Evolutionary conservation across 106 monocot species (phyloP).

Genomic region (Alisma plantagoaquatica): DNA sequence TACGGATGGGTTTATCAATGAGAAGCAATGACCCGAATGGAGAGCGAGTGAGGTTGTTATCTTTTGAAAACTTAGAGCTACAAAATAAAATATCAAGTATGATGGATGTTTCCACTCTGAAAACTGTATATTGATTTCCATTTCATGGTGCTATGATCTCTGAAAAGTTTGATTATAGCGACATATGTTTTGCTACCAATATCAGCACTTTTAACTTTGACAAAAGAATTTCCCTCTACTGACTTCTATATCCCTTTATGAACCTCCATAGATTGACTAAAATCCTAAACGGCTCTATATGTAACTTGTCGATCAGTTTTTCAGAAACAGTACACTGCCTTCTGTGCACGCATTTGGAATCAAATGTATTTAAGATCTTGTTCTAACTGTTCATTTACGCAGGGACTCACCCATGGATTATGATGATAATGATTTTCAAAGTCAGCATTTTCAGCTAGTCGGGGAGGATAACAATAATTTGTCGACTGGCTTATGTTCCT

Average conservation of each 20-base stretch:
- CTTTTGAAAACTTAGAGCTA: too few species aligned
- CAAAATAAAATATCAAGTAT: too few species aligned
- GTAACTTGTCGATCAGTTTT: neutral
- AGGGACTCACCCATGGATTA: constrained; percentile 92
- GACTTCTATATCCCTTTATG: neutral
- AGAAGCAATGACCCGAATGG: too few species aligned
- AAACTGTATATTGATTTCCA: too few species aligned
- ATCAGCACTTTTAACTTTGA: neutral
- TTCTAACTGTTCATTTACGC: constrained; percentile 13
- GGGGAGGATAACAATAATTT: constrained; percentile 66
- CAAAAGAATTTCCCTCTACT: neutral
- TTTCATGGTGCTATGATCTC: too few species aligned
- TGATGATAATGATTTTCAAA: constrained; percentile 91
- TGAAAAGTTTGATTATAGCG: too few species aligned
- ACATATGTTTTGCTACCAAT: too few species aligned
- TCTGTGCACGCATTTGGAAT: neutral
- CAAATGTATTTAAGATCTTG: too few species aligned
- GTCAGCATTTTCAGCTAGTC: constrained; percentile 73
- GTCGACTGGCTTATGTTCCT: constrained; percentile 46
- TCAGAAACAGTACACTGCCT: neutral
- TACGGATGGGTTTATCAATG: too few species aligned
- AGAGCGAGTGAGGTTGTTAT: too few species aligned
- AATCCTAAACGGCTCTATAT: too few species aligned
- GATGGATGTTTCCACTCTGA: too few species aligned
- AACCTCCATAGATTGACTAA: neutral